Base-by-base conservation (phyloP, 345 rosid genomes). In the Salix dunnii region DNA sequence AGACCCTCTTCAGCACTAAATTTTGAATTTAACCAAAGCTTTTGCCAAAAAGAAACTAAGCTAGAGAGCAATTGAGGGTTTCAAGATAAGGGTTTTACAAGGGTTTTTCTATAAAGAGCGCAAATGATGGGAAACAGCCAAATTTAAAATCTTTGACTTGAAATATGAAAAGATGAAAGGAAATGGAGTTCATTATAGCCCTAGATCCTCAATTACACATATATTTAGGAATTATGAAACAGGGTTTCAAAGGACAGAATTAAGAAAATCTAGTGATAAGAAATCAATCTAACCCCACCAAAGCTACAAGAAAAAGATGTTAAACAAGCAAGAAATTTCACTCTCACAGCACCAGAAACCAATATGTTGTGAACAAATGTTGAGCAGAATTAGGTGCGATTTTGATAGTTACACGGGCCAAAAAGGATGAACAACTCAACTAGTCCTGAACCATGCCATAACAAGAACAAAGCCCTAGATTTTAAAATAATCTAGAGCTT, bases 381-480 rank as follows among this genome's bases (percentile, higher is more conserved):
- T 40, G 66, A 30, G 43, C n/a, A 70, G 40, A 71, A 74, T 55
- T 46, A 67, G 63, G 38, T 13, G 2, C 63, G 23, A 70, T 25
- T 53, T 66, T 31, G 36, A 30, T 38, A 66, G 17, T 21, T 49
- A 31, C 53, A 51, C 13, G 46, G 16, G 62, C 72, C 58, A 40
- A 71, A 43, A 18, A 36, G 67, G 49, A 30, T 66, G 13, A 51
- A 55, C 6, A 42, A 55, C 35, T 70, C 14, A 67, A 61, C 13
- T 14, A 71, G n/a, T 23, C 69, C 46, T n/a, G 64, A 67, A 72
- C 60, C 25, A 42, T 11, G 28, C 14, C 12, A 62, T 8, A 66
- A 48, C 74, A 63, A 5, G 40, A 7, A 66, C 12, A 71, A 81
- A 74, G 49, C 75, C 80, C 84, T 72, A 76, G 80, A 81, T 76